Conservation (phyloP, 2,329 filamentous ascomycete species). For the Claviceps sp. region DNA sequence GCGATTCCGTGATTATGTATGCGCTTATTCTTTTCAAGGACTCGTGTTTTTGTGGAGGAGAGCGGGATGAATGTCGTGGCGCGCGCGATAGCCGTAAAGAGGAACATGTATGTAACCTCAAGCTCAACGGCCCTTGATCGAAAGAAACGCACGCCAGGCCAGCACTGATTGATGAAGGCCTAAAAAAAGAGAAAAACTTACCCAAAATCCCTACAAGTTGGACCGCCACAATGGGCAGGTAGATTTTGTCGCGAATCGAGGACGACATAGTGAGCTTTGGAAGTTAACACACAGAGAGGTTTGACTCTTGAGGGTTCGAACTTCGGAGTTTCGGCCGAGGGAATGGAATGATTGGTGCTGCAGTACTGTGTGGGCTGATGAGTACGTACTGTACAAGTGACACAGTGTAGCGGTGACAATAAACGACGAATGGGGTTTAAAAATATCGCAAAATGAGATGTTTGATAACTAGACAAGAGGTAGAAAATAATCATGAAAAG, state of each 20-base stretch:
- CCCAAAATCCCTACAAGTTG: constrained; percentile 25
- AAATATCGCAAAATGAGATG: no score
- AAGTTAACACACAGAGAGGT: background rate
- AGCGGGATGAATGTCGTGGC: background rate
- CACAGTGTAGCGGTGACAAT: no score
- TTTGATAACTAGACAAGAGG: no score
- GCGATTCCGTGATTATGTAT: background rate
- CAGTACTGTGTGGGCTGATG: no score
- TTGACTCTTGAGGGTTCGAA: no score
- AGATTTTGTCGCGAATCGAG: constrained; percentile 20
- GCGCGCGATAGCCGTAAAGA: background rate
- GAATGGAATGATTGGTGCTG: background rate
- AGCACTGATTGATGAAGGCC: no score
- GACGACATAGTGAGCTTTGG: constrained; percentile 1
- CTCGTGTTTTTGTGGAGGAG: background rate
- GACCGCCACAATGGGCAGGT: constrained; percentile 19
- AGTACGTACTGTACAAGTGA: no score
- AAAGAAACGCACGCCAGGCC: no score
- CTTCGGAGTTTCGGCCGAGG: background rate
- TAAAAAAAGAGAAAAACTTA: constrained; percentile 8
- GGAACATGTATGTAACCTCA: no score
- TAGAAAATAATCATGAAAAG: no score
- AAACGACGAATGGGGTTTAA: no score
- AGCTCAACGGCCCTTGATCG: no score
- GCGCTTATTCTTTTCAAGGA: background rate